A percentile compares a stretch with the other conserved stretches of the same genome.
phyloP scores from a whole-genome alignment of 768 basidiomycete genomes.

The Hygrocybe punicea region DNA sequence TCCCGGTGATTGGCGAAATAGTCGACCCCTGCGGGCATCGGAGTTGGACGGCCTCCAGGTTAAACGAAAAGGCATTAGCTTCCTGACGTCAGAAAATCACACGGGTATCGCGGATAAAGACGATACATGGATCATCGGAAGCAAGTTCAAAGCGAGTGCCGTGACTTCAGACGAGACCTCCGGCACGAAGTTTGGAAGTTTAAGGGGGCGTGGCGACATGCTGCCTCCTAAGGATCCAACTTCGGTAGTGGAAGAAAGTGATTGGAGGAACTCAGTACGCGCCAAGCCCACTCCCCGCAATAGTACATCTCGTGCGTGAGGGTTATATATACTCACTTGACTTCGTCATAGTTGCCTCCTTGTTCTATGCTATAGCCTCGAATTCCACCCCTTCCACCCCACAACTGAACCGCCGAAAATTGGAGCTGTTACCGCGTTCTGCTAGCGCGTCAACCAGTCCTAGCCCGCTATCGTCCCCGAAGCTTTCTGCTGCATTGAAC shows the following conservation, averaged over 20 bases:
- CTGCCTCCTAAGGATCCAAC: slow-evolving; percentile 44
- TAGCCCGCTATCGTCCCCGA: slow-evolving; percentile 77
- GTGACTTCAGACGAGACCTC: slow-evolving; percentile 39
- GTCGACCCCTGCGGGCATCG: slow-evolving; percentile 40
- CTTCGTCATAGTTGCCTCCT: not conserved
- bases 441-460: slow-evolving; percentile 61
- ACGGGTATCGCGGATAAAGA: slow-evolving; percentile 67
- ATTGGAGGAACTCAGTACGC: slow-evolving; percentile 62
- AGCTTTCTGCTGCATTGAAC: slow-evolving; percentile 48
- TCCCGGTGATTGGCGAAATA: slow-evolving; percentile 70
- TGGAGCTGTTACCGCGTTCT: slow-evolving; percentile 83
- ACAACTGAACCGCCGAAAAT: slow-evolving; percentile 70
- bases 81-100: slow-evolving; percentile 44
- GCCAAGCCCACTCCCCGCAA: slow-evolving; percentile 41
- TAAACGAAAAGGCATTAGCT: slow-evolving; percentile 58
- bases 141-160: slow-evolving; percentile 59
- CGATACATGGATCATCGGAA: slow-evolving; percentile 72
- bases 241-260: slow-evolving; percentile 51
- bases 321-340: slow-evolving; percentile 6
- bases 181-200: slow-evolving; percentile 44
- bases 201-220: slow-evolving; percentile 56
- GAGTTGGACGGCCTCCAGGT: slow-evolving; percentile 49
- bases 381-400: slow-evolving; percentile 80
- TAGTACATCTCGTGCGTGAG: slow-evolving; percentile 60
- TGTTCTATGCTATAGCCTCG: slow-evolving; percentile 43